Evolutionary conservation across 1,139 yeast species (phyloP).

Genomic region (Geotrichum cucujoidarum): DNA sequence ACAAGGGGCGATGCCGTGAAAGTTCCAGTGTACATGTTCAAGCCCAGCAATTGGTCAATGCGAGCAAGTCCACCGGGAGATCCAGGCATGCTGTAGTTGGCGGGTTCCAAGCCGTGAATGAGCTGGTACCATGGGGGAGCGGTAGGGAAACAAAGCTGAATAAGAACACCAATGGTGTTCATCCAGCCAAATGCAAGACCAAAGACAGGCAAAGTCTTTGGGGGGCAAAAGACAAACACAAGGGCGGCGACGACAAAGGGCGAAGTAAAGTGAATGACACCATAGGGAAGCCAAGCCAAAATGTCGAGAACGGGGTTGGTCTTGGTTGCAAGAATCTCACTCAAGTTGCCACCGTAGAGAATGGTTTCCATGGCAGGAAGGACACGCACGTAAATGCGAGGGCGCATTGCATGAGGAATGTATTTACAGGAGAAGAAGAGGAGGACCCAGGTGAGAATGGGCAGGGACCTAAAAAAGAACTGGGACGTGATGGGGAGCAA

Average conservation of each 20-base stretch:
- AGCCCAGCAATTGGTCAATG: conserved; percentile 73
- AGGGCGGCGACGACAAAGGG: conserved; percentile 84
- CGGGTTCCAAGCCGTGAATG: conserved; percentile 80
- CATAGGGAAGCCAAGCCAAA: conserved; percentile 95
- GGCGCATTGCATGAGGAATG: conserved; percentile 74
- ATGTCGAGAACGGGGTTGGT: conserved; percentile 67
- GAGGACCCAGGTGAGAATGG: conserved; percentile 83
- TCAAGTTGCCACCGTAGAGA: conserved; percentile 86
- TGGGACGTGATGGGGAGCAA: conserved; percentile 75
- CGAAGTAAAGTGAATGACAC: conserved; percentile 79
- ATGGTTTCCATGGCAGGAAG: conserved; percentile 94
- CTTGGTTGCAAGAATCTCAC: conserved; percentile 76
- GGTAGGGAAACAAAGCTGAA: conserved; percentile 82
- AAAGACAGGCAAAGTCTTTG: conserved; percentile 77
- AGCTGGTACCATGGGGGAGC: conserved; percentile 99
- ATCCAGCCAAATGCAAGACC: conserved; percentile 97
- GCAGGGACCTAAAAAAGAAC: conserved; percentile 79
- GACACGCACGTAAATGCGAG: conserved; percentile 84
- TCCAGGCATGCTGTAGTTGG: conserved; percentile 87
- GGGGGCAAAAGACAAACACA: conserved; percentile 86
- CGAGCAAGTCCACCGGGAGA: conserved; percentile 95
- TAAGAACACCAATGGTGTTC: conserved; percentile 79
- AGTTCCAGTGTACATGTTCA: conserved; percentile 81
- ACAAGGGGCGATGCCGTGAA: conserved; percentile 86
- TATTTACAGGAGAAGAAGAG: conserved; percentile 75